phyloP scores from a whole-genome alignment of 352 stramenopile genomes.

The Phytophthora chlamydospora region DNA sequence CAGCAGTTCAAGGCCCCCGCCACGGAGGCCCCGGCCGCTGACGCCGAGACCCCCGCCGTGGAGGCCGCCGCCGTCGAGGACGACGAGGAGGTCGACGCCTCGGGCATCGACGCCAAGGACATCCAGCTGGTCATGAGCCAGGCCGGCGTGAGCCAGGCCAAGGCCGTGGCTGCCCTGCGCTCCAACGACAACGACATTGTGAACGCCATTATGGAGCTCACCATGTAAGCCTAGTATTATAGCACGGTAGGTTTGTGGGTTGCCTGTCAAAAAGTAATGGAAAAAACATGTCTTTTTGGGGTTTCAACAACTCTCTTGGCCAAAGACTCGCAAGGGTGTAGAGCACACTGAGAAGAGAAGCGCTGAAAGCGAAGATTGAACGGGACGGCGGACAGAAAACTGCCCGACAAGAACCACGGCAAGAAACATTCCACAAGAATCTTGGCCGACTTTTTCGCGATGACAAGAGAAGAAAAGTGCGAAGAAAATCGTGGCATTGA shows the following conservation, averaged over 20 bases:
- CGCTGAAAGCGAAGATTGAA: too few relatives aligned
- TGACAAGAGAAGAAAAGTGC: too few relatives aligned
- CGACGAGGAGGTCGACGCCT: conserved; percentile 95
- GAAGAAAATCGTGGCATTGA: too few relatives aligned
- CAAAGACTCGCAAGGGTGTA: too few relatives aligned
- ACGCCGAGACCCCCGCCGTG: conserved; percentile 34
- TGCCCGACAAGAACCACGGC: too few relatives aligned
- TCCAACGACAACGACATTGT: conserved; percentile 99
- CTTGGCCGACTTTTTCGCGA: too few relatives aligned
- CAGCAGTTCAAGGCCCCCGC: conserved; percentile 92
- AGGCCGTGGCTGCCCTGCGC: conserved; percentile 97
- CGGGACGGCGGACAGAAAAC: too few relatives aligned
- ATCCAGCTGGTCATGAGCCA: conserved; percentile 98
- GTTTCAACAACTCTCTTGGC: too few relatives aligned
- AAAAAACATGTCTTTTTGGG: conserved; percentile 39
- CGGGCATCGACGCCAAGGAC: conserved; percentile 97
- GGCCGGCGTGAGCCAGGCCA: conserved; percentile 92
- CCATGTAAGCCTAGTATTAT: conserved; percentile 89
- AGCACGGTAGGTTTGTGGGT: conserved; percentile 19
- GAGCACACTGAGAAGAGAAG: too few relatives aligned
- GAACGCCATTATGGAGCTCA: conserved; percentile 99
- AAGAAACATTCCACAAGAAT: too few relatives aligned
- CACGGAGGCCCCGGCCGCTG: conserved; percentile 62
- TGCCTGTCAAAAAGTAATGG: conserved; percentile 13
- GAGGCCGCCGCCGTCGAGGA: conserved; percentile 68